Base-by-base conservation (phyloP, 495 filamentous ascomycete genomes). In the Ascodesmis nigricans region DNA sequence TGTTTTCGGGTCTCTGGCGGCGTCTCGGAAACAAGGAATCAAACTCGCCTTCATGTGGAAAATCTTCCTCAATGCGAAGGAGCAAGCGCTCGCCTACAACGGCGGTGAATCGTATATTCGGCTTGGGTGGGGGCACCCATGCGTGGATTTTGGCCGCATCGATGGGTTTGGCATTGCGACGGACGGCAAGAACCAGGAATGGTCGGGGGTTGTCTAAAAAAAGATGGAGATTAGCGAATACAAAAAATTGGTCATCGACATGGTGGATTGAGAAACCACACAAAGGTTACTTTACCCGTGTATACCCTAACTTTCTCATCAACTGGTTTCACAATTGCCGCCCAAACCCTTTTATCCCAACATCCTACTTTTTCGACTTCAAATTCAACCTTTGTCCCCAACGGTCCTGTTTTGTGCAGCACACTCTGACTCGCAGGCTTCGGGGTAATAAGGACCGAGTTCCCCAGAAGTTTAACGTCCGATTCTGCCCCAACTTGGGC, bases 361-460 rank as follows among this genome's bases (percentile, higher is more conserved):
- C 62, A 62, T 5, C 67, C 78, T 9, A 72, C 69, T 13, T 74
- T 78, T 3, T 72, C 76, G 9, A 91, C 71, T 51, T 80, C 64
- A 77, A 84, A 97, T 30, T 52, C 70, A 49, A 84, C 62, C 53
- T 73, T 83, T 47, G 63, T 66, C 18, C 82, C 79, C 37, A 91
- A 61, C 22, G 84, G 81, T 36, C 87, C 90, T 21, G 84, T 72
- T 47, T 76, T 82, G 10, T 78, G 61, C 17, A 92, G 57, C 18
- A 87, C 72, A 33, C 59, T 59, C 25, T 60, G 53, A 0, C 70
- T 66, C 21, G 70, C 75, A 0, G 74, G 72, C 9, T 75, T 67
- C 2, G 78, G 71, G 4, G 69, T 73, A 46, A 97, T 95, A 35
- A 93, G 63, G 45, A 97, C 82, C 51, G 70, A 83, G 55, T 90